Conservation (phyloP, 495 filamentous ascomycete genomes). For the Astrothelium subdiscretum region DNA sequence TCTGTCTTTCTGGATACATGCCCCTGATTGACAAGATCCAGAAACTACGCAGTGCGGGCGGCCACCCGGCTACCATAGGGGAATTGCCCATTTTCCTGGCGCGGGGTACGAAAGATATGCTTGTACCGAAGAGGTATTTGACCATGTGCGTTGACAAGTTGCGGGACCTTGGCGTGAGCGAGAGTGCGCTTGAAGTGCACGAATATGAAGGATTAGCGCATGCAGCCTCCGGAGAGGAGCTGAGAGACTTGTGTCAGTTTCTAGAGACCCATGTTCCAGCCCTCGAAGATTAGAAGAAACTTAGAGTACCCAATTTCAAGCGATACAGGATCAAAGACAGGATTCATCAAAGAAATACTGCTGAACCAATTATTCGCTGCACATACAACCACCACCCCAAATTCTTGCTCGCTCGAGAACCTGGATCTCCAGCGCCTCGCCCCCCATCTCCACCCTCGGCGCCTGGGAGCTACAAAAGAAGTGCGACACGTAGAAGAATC, state of each 20-base stretch:
- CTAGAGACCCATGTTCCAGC: slow-evolving; percentile 22
- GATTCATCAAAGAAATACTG: too few relatives aligned
- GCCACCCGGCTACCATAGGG: slow-evolving; percentile 17
- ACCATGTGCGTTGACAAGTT: slow-evolving; percentile 19
- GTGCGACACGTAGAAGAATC: too few relatives aligned
- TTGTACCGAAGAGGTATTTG: slow-evolving; percentile 24
- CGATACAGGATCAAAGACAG: too few relatives aligned
- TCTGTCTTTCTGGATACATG: slow-evolving; percentile 31
- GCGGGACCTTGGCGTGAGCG: slow-evolving; percentile 17
- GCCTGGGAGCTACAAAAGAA: too few relatives aligned
- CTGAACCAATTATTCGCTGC: too few relatives aligned
- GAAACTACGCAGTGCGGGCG: slow-evolving; percentile 17
- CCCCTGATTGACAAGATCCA: slow-evolving; percentile 22
- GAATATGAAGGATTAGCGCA: slow-evolving; percentile 29
- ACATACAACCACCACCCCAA: too few relatives aligned
- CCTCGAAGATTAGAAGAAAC: slow-evolving; percentile 15
- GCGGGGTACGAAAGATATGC: slow-evolving; percentile 21
- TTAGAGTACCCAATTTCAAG: too few relatives aligned
- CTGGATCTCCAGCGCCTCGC: too few relatives aligned
- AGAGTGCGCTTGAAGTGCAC: slow-evolving; percentile 15
- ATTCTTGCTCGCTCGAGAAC: too few relatives aligned
- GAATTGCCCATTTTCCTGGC: slow-evolving; percentile 23
- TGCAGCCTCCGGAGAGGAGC: slow-evolving; percentile 12
- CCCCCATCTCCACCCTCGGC: too few relatives aligned
- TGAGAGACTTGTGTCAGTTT: slow-evolving; percentile 24